Evolutionary conservation across 73 alveolate species (phyloP), one percentile per base, ranked within the genome.

Genomic region (Stentor coeruleus): DNA sequence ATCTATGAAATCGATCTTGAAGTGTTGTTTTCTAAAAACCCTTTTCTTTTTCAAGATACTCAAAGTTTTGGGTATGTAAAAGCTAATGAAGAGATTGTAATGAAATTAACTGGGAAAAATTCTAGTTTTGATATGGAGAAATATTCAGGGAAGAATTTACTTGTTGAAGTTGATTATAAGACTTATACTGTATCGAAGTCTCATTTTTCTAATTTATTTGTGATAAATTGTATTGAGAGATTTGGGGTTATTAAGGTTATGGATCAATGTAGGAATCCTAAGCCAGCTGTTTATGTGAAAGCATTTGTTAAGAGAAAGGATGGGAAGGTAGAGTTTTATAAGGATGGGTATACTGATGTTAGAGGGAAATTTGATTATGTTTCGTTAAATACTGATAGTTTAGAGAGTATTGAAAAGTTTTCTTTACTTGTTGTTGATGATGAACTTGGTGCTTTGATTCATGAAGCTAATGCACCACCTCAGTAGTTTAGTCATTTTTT

Each of bases 351-450:
- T 49, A 93, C 97, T 26, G 98, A 93, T 72, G 72, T 93, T 81
- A 86, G 96, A 81, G 98, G 98, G 14, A 86, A 90, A 84, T 93
- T 92, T 74, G 95, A 93, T 81, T 92, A 93, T 87, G 97, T 96
- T n/a, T 81, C 90, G 59, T 82, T 90, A 11, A 89, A 85, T 74
- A 86, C 92, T 42, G 85, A 82, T 77, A 74, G 83, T 39, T 81
- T 96, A 38, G 84, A 87, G 60, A 81, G 84, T 74, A 96, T 96
- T 26, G 66, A 89, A 20, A 93, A 88, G 87, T 96, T 94, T 82
- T 91, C 97, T 30, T 85, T 96, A 3, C 84, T 96, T 73, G 92
- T 96, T 26, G 72, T 79, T 36, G 87, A 96, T 81, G 96, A 94
- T 83, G 88, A 85, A 28, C 92, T 39, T 37, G 99, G 99, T 35